Percentiles rank a stretch among this genome's conserved stretches.
phyloP scores from a whole-genome alignment of 441 rosid genomes.

The Gossypium davidsonii region DNA sequence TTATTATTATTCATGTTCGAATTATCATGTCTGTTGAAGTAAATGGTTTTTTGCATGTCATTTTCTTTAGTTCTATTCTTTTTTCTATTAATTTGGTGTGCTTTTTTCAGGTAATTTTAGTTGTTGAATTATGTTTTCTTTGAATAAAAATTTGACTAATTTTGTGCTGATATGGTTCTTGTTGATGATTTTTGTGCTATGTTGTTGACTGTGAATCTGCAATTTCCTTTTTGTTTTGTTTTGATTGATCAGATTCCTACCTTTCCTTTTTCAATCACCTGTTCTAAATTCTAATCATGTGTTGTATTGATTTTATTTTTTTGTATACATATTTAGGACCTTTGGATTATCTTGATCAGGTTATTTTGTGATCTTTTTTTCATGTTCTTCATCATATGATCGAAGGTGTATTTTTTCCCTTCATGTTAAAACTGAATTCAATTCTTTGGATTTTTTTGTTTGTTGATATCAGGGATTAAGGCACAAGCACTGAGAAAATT shows the following conservation, averaged over 20 bases:
- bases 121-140: neutral
- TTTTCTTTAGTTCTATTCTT: neutral
- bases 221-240: neutral
- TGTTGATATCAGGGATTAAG: constrained; percentile 15
- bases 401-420: constrained; percentile 3
- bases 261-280: neutral
- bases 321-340: constrained; percentile 6
- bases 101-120: neutral
- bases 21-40: neutral
- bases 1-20: neutral
- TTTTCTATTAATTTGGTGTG: neutral
- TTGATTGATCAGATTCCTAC: constrained; percentile 7
- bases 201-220: constrained; percentile 1
- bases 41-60: neutral
- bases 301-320: constrained; percentile 7
- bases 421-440: constrained; percentile 15
- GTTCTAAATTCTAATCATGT: neutral
- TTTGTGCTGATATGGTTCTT: neutral
- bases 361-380: constrained; percentile 12
- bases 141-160: neutral
- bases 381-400: constrained; percentile 11
- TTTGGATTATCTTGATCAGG: constrained; percentile 24
- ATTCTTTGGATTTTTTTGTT: constrained; percentile 3
- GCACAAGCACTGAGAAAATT: constrained; percentile 2
- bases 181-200: neutral